phyloP scores from a whole-genome alignment of 2,329 filamentous ascomycete genomes.

The Mycosphaerella arachidis region DNA sequence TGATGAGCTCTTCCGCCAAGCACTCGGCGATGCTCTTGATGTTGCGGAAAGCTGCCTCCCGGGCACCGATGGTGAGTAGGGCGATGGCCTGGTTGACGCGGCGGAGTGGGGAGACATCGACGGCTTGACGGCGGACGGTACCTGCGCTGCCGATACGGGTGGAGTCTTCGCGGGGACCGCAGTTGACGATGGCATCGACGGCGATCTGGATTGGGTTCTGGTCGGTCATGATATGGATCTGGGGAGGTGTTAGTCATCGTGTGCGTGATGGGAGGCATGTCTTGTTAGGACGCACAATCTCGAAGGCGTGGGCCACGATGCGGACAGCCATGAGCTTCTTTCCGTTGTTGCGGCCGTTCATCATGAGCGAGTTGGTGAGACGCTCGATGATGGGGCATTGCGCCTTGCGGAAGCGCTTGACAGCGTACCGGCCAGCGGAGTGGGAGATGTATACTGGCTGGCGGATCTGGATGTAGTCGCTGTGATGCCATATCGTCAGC shows the following conservation, averaged over 20 bases:
- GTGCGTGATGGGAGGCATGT: not conserved
- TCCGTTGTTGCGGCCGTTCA: conserved; percentile 99
- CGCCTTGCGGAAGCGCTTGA: conserved; percentile 99
- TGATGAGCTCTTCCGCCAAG: conserved; percentile 99
- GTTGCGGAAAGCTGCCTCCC: conserved; percentile 99
- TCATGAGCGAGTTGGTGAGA: conserved; percentile 99
- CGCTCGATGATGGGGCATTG: conserved; percentile 99
- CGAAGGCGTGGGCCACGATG: conserved; percentile 97
- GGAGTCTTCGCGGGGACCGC: conserved; percentile 98
- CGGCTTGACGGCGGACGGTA: conserved; percentile 99
- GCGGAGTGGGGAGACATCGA: conserved; percentile 99
- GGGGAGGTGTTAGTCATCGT: conserved; percentile 18
- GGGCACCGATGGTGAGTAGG: conserved; percentile 97
- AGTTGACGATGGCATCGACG: conserved; percentile 99
- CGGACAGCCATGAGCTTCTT: conserved; percentile 99
- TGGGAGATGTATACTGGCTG: conserved; percentile 98
- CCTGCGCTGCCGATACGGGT: conserved; percentile 99
- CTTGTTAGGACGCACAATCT: conserved; percentile 73
- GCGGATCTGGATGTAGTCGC: conserved; percentile 99
- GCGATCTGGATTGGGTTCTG: conserved; percentile 99
- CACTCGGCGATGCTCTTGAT: conserved; percentile 99
- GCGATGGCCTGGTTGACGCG: conserved; percentile 99
- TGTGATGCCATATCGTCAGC: conserved; percentile 41
- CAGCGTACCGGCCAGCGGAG: conserved; percentile 96
- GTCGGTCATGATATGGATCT: conserved; percentile 99